These are phyloP conservation scores for Neonothopanus nambi DNA, from an alignment of 1,284 basidiomycete genomes.

Conservation along the genomic window DNA sequence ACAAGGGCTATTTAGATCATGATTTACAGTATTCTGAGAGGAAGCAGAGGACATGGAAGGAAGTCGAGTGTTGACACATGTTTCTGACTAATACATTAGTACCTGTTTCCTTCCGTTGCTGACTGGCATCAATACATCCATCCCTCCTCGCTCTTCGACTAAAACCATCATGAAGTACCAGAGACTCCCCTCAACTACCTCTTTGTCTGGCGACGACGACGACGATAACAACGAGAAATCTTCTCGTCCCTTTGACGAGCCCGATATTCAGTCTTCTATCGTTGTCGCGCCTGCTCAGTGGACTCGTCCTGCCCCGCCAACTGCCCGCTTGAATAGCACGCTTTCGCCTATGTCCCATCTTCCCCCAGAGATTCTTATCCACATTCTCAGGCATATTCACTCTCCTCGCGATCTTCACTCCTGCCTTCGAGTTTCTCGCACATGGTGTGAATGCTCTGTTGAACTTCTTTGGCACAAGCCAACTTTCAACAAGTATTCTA, in stretches of 20 bases:
- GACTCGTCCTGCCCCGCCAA: constrained; percentile 40
- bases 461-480: constrained; percentile 97
- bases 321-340: constrained; percentile 26
- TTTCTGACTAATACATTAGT: background rate
- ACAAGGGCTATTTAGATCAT: background rate
- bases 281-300: constrained; percentile 65
- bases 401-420: constrained; percentile 73
- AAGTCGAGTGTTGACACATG: background rate
- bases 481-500: constrained; percentile 67
- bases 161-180: constrained; percentile 15
- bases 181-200: constrained; percentile 48
- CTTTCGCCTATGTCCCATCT: constrained; percentile 58
- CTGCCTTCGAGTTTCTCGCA: constrained; percentile 81
- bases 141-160: too few relatives aligned
- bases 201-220: constrained; percentile 64
- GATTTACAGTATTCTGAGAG: background rate
- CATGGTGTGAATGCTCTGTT: constrained; percentile 95
- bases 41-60: background rate
- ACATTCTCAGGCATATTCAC: constrained; percentile 87
- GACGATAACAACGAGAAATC: constrained; percentile 64
- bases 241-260: constrained; percentile 45
- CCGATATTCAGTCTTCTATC: constrained; percentile 32
- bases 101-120: background rate
- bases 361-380: constrained; percentile 91
- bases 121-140: background rate